Evolutionary conservation across 1,139 yeast species (phyloP).

Genomic region (Scheffersomyces parashehatae): DNA sequence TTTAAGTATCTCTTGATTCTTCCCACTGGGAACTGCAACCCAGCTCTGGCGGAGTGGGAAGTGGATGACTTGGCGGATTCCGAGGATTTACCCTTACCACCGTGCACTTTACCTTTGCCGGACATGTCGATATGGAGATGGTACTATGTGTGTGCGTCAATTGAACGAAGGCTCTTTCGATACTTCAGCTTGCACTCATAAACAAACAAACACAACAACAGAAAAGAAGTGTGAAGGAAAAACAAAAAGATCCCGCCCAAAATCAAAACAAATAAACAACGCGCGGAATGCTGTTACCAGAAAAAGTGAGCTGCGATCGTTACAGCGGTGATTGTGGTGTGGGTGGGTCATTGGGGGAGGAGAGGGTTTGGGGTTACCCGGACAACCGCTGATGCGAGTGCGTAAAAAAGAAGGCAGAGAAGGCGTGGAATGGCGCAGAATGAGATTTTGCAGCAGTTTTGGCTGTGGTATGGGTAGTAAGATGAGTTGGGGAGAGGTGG

Average conservation of each 20-base stretch:
- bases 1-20: constrained; percentile 96
- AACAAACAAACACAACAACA: not conserved
- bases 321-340: no score
- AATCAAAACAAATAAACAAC: constrained; percentile 1
- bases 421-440: no score
- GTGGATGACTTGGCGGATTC: constrained; percentile 63
- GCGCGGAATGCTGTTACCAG: not conserved
- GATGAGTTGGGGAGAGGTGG: no score
- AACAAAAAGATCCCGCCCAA: not conserved
- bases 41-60: constrained; percentile 97
- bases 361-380: not conserved
- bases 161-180: no score
- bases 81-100: constrained; percentile 94
- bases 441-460: no score
- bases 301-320: no score
- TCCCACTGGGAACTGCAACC: constrained; percentile 97
- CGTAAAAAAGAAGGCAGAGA: no score
- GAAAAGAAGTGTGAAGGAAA: not conserved
- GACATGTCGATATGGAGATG: constrained; percentile 53
- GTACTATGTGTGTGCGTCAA: no score
- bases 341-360: no score
- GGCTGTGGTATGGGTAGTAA: no score
- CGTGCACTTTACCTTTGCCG: constrained; percentile 87
- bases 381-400: not conserved
- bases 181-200: not conserved